Evolutionary conservation across 2,329 filamentous ascomycete genomes (phyloP), one percentile per base, ranked within the genome.

Genomic region (Stagonosporopsis chrysanthemi): DNA sequence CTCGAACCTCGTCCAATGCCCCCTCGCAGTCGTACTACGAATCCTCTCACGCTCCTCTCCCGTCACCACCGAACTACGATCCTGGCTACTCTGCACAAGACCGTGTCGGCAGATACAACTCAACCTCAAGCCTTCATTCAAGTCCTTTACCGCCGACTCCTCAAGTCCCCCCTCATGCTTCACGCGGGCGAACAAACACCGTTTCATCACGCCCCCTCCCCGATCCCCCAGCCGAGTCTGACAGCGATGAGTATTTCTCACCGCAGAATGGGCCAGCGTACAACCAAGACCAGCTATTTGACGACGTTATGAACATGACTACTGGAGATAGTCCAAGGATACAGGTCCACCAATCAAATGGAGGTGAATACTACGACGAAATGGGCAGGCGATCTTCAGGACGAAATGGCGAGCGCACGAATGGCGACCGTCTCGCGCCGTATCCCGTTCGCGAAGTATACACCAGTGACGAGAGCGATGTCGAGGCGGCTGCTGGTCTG

Each of bases 401-500:
- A 7, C 57, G 67, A 59, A 70, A 77, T 70, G 66, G 74, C 62
- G 63, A 67, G 68, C 64, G 75, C 64, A 78, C 79, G 1, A 86
- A 88, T 64, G 82, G 81, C 2, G 62, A 67, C 41, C 79, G 79
- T 60, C 71, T 78, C 11, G 80, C 70, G 71, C 78, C 61, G 7
- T 79, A 51, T n/a, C 62, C 68, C 28, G 56, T 53, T 6, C 66
- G 67, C 39, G 67, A 72, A 5, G 66, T 61, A 9, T 76, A 75
- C 51, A 63, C 66, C 3, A 77, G 82, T 61, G 90, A 94, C 52
- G 92, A 96, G 46, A 96, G 92, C 70, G 94, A 98, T 71, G 87
- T 90, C 0, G 94, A 97, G 75, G 94, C 90, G 19, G 88, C 90
- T 36, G 91, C 91, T 58, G 94, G 95, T 15, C 79, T 96, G 48